phyloP scores from a whole-genome alignment of 164 flowering plant genomes.

The Macadamia integrifolia region DNA sequence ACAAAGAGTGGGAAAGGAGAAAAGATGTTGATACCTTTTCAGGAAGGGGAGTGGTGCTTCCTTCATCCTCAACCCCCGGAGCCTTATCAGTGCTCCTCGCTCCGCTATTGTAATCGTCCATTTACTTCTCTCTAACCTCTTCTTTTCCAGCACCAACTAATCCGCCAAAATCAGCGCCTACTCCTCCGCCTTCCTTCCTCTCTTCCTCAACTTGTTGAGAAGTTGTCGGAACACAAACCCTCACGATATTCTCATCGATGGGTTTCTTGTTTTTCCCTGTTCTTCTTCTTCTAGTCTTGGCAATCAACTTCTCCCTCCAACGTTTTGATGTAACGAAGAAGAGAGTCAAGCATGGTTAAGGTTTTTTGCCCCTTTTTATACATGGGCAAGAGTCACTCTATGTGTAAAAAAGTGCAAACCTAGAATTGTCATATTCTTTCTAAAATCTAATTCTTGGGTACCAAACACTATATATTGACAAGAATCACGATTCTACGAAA shows the following conservation, averaged over 20 bases:
- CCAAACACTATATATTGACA: too few species aligned
- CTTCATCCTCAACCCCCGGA: constrained; percentile 64
- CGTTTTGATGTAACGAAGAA: too few species aligned
- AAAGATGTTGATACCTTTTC: constrained; percentile 48
- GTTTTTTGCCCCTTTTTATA: too few species aligned
- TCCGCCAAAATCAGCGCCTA: constrained; percentile 11
- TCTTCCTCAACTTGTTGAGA: constrained; percentile 14
- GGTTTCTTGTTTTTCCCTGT: constrained; percentile 17
- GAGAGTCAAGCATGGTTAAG: too few species aligned
- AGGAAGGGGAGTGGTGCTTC: constrained; percentile 66
- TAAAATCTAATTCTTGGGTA: too few species aligned
- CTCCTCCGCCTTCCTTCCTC: background rate
- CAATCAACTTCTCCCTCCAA: constrained; percentile 5
- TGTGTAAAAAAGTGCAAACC: too few species aligned
- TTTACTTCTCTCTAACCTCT: constrained; percentile 32
- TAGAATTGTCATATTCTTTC: too few species aligned
- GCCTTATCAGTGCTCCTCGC: constrained; percentile 52
- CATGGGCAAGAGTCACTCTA: too few species aligned
- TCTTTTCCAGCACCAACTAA: constrained; percentile 14
- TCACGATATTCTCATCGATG: constrained; percentile 19
- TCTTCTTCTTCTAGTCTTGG: constrained; percentile 16
- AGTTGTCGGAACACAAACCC: constrained; percentile 8
- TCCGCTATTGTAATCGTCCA: constrained; percentile 64
- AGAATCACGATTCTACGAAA: too few species aligned
- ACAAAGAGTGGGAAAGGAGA: background rate